Evolutionary conservation across 2,329 filamentous ascomycete species (phyloP).

Genomic region (Rhexocercosporidium sp.): DNA sequence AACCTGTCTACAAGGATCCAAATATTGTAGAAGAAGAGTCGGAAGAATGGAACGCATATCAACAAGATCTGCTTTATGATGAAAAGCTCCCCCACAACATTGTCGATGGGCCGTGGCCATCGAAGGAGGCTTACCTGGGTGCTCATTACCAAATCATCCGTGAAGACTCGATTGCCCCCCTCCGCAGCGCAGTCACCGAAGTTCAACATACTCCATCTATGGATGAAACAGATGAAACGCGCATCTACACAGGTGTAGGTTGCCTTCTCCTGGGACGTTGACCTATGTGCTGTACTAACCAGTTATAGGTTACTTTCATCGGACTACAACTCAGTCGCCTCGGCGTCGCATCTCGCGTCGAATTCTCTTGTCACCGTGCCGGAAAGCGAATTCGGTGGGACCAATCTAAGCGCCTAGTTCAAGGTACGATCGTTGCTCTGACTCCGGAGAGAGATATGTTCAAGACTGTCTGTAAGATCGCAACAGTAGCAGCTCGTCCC

Average conservation of each 20-base stretch:
- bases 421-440: conserved; percentile 59
- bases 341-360: conserved; percentile 70
- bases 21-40: conserved; percentile 1
- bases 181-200: conserved; percentile 68
- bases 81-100: conserved; percentile 55
- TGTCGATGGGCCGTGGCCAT: conserved; percentile 60
- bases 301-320: conserved; percentile 64
- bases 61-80: conserved; percentile 28
- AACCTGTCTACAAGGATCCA: conserved; percentile 33
- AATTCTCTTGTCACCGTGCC: conserved; percentile 71
- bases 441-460: conserved; percentile 65
- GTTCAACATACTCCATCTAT: conserved; percentile 59
- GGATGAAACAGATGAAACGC: conserved; percentile 61
- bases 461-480: conserved; percentile 67
- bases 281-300: not conserved
- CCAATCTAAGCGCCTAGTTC: conserved; percentile 56
- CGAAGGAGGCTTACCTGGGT: conserved; percentile 69
- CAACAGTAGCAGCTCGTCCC: conserved; percentile 73
- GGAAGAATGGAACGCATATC: conserved; percentile 36
- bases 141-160: conserved; percentile 78
- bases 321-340: conserved; percentile 66
- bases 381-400: conserved; percentile 70
- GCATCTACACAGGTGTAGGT: conserved; percentile 73
- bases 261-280: no score
- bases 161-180: conserved; percentile 72